Evolutionary conservation across 148 eudicot species (phyloP).

Genomic region (Rhododendron mucronatum): DNA sequence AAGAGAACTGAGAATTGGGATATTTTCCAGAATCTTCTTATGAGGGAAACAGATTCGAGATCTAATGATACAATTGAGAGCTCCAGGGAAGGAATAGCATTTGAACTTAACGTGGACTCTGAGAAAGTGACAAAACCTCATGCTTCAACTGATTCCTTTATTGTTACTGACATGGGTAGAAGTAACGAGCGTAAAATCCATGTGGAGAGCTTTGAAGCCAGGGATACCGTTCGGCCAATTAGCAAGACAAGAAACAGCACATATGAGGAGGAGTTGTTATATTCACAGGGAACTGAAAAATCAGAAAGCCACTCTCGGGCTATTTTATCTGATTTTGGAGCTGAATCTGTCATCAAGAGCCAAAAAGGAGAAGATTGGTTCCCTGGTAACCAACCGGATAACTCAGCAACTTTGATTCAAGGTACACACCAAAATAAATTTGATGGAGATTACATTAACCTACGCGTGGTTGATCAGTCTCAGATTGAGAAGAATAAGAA

Average conservation of each 20-base stretch:
- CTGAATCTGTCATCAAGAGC: conserved; percentile 29
- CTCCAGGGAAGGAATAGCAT: conserved; percentile 22
- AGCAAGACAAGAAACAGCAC: conserved; percentile 26
- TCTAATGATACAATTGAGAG: conserved; percentile 18
- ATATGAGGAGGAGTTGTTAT: conserved; percentile 56
- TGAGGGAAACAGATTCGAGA: conserved; percentile 48
- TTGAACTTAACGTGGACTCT: conserved; percentile 27
- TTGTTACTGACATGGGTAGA: conserved; percentile 29
- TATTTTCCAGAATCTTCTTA: conserved; percentile 62
- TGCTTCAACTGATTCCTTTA: conserved; percentile 48
- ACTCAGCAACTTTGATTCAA: conserved; percentile 21
- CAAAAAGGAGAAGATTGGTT: conserved; percentile 60
- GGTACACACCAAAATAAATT: conserved; percentile 25
- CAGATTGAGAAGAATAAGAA: conserved; percentile 31
- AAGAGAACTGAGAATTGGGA: conserved; percentile 63
- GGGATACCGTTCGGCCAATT: conserved; percentile 28
- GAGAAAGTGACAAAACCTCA: conserved; percentile 25
- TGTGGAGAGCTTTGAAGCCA: conserved; percentile 33
- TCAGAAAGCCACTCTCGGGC: conserved; percentile 23
- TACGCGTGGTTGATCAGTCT: conserved; percentile 19
- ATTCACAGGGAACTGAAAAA: conserved; percentile 39
- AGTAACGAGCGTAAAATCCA: conserved; percentile 25
- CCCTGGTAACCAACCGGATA: conserved; percentile 29
- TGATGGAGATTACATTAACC: conserved; percentile 37
- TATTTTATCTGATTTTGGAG: conserved; percentile 28